Evolutionary conservation across 805 yeast genomes (phyloP), one percentile per base, ranked within the genome.

Genomic region (Kodamaea leandrae): DNA sequence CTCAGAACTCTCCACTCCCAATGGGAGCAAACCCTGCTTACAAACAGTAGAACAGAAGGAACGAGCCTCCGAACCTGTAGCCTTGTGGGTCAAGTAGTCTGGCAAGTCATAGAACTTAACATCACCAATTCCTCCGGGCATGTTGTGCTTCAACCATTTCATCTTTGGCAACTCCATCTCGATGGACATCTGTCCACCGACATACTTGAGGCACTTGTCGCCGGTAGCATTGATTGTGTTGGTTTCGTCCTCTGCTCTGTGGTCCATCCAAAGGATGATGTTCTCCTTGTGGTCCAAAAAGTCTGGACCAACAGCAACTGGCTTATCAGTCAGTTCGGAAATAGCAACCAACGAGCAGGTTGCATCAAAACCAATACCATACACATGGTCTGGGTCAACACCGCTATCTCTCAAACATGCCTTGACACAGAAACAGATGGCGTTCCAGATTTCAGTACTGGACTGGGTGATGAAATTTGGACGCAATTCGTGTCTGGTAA

Each of bases 161-260:
- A 88, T 89, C 66, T 93, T 93, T 46, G 99, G 99, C 50, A 93
- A 74, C 60, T 93, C 98, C 98, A 93, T 93, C 64, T 91, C 99
- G 55, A 93, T 85, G 37, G 97, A 89, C 97, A 93, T 91, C 54
- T 82, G 83, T 14, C 98, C 98, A 44, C 99, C 99, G 14, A 93
- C 98, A 60, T 87, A 93, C 60, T 86, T 84, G 55, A 93, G 73
- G 43, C 86, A 79, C 55, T 77, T 79, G 57, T 88, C 95, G 25
- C 76, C 75, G 0, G 96, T 84, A 30, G 82, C 78, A 63, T 91
- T 91, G 60, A 93, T 89, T 42, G 70, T 77, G 42, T 78, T 68
- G 10, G 96, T 89, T 59, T 91, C 96, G 6, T 71, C 68, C 12
- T 74, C 82, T 0, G 98, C 97, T 48, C 99, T 77, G 63, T 93